Conservation (phyloP, 306 rosid species). For the Malus fusca region DNA sequence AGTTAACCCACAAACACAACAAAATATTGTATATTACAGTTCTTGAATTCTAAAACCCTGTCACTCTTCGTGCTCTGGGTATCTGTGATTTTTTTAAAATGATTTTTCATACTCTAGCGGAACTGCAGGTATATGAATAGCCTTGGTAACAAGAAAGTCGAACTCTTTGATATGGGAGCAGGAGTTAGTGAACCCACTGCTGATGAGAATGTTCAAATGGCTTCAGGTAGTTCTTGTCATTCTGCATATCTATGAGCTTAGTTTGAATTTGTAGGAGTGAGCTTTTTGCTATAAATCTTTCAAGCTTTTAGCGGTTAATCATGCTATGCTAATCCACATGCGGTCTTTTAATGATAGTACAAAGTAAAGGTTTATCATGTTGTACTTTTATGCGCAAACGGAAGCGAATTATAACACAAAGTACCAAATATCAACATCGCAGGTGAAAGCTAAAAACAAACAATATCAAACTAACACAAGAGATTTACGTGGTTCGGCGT, state of each 20-base stretch:
- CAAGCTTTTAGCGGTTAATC: neutral
- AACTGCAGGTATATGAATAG: slow-evolving; percentile 76
- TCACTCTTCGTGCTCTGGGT: neutral
- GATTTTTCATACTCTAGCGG: slow-evolving; percentile 16
- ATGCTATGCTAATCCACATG: neutral
- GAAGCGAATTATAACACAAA: too few relatives aligned
- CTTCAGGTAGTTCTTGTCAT: slow-evolving; percentile 55
- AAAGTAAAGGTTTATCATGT: neutral
- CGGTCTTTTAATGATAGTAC: neutral
- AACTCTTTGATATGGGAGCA: slow-evolving; percentile 90
- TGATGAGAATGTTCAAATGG: slow-evolving; percentile 72
- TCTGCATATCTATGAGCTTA: neutral
- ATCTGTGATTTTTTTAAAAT: slow-evolving; percentile 1
- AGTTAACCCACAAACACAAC: neutral
- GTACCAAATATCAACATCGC: too few relatives aligned
- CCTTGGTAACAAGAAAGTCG: slow-evolving; percentile 85
- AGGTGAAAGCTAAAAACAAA: too few relatives aligned
- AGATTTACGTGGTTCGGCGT: too few relatives aligned
- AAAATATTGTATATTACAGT: neutral
- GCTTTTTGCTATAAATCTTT: neutral
- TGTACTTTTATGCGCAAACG: too few relatives aligned
- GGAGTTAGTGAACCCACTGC: slow-evolving; percentile 79
- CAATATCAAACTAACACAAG: too few relatives aligned
- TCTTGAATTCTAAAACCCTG: neutral
- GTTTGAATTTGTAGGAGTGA: neutral